Base-by-base conservation (phyloP, 177 flowering plant species). In the Telopea speciosissima region DNA sequence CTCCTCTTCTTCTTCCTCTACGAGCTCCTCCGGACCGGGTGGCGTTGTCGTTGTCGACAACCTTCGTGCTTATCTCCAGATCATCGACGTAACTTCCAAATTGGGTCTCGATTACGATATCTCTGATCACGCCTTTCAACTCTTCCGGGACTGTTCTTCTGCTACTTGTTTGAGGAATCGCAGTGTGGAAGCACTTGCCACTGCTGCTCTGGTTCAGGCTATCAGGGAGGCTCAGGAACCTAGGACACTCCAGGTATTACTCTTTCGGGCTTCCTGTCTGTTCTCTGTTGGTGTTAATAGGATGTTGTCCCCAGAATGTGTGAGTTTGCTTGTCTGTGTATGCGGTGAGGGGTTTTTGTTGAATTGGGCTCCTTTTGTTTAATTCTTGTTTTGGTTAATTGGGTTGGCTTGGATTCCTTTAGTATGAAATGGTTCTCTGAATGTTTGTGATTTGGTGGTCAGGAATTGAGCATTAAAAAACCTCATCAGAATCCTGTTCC, bases 171-270 rank as follows among this genome's bases (percentile, higher is more conserved):
- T 95, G 84, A 87, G 98, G 84, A 95, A 93, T 79, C 88, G 98
- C 1, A 95, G 94, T 61, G 90, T 95, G 6, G 99, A 95, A 74
- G 99, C 98, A 2, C 89, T 95, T 23, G 97, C 99, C 23, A 93
- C 99, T 54, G 99, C 99, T 59, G 97, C 97, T 31, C 89, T 95
- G 63, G 93, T 95, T 59, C 99, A 93, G 76, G 97, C 99, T 63
- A 93, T 95, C 62, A 74, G 99, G 40, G 98, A 91, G 78, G 99
- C 99, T n/a, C 97, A 92, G 70, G 96, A 95, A 70, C 99, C 99
- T 62, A 78, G 99, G 73, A 95, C 99, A 17, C 92, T 95, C n/a
- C 98, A 93, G 96, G 99, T 95, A 52, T 16, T 9, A 6, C 40
- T 36, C 40, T 42, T 52, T 25, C 5, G 26, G 28, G 63, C 6